Conservation (phyloP, 1,284 basidiomycete species). For the Malassezia pachydermatis region DNA sequence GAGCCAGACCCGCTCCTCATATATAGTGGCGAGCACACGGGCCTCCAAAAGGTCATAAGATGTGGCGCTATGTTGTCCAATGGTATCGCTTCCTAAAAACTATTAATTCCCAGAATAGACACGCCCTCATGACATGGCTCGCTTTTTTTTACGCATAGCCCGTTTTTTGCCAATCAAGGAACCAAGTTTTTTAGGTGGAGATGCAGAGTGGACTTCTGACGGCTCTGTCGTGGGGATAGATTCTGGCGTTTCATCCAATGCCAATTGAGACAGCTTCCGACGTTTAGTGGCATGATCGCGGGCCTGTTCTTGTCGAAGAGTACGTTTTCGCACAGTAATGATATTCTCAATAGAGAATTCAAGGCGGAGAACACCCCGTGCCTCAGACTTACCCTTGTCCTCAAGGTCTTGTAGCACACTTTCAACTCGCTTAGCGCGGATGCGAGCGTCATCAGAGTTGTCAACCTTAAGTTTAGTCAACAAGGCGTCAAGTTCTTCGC, state of each 20-base stretch:
- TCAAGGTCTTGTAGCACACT: constrained; percentile 26
- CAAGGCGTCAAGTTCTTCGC: constrained; percentile 30
- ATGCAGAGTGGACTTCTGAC: no score
- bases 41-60: no score
- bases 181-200: no score
- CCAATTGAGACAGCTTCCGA: constrained; percentile 11
- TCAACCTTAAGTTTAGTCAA: constrained; percentile 22
- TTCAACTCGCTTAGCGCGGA: constrained; percentile 29
- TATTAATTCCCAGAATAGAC: no score
- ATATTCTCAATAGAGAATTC: constrained; percentile 47
- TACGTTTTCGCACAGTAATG: constrained; percentile 34
- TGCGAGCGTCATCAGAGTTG: constrained; percentile 21
- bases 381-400: constrained; percentile 26
- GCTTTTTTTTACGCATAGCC: constrained; percentile 25
- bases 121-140: no score
- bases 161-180: constrained; percentile 42
- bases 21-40: no score
- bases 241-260: background rate
- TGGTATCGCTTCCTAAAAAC: no score
- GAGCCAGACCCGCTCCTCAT: no score
- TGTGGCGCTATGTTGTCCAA: no score
- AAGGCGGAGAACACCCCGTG: constrained; percentile 38
- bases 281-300: constrained; percentile 22
- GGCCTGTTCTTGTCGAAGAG: constrained; percentile 27
- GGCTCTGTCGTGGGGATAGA: no score